Evolutionary conservation across 139 green algal species (phyloP).

Genomic region (Pseudopediastrum boryanum): DNA sequence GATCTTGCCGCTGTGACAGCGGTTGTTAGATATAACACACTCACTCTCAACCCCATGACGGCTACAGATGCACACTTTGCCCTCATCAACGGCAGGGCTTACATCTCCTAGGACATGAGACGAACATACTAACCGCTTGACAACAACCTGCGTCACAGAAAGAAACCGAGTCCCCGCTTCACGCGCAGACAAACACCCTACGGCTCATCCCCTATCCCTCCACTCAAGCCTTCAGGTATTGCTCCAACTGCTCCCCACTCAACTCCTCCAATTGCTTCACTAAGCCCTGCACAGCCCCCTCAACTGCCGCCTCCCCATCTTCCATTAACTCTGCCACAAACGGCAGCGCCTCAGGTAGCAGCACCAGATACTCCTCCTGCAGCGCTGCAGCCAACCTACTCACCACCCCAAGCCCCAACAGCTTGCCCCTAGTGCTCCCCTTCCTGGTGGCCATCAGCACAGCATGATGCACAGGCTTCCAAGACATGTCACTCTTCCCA

Average conservation of each 20-base stretch:
- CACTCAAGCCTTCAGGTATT: conserved; percentile 74
- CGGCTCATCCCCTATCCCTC: neutral
- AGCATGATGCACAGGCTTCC: conserved; percentile 87
- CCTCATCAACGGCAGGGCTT: no score
- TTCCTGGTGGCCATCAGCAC: conserved; percentile 57
- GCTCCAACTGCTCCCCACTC: conserved; percentile 81
- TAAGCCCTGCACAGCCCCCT: conserved; percentile 61
- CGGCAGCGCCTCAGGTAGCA: conserved; percentile 87
- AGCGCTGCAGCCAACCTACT: conserved; percentile 64
- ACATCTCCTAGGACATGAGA: no score
- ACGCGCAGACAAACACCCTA: no score
- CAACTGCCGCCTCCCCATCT: conserved; percentile 75
- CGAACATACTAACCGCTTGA: no score
- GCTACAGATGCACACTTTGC: no score
- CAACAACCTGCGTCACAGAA: no score
- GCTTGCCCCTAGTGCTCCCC: conserved; percentile 25
- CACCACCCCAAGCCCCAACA: conserved; percentile 53
- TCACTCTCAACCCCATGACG: no score
- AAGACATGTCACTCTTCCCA: conserved; percentile 73
- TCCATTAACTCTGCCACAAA: conserved; percentile 94
- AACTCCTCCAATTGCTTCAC: conserved; percentile 79
- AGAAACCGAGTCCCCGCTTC: no score
- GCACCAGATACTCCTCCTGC: conserved; percentile 85
- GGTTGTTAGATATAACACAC: no score
- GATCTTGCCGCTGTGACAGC: no score